Evolutionary conservation across 257 asterid genomes (phyloP).

Genomic region (Verbascum thapsus): DNA sequence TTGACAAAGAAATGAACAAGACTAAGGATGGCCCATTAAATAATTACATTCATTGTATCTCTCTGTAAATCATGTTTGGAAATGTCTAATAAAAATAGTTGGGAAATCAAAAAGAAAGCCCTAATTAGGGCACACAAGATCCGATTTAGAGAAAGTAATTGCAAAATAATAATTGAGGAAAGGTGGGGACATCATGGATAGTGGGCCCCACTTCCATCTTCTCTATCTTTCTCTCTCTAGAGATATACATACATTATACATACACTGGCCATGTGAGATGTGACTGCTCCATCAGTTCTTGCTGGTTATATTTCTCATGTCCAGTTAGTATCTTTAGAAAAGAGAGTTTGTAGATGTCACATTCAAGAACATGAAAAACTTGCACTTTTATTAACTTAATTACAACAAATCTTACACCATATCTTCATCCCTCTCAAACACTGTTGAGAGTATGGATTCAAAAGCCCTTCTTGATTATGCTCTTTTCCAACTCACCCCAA

Average conservation of each 20-base stretch:
- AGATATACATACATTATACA: too few species aligned
- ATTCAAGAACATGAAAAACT: conserved; percentile 44
- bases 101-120: background rate
- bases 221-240: conserved; percentile 20
- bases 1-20: too few species aligned
- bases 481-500: conserved; percentile 81
- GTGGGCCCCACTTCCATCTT: conserved; percentile 31
- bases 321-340: conserved; percentile 55
- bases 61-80: too few species aligned
- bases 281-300: conserved; percentile 58
- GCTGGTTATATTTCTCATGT: conserved; percentile 72
- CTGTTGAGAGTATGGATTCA: conserved; percentile 59
- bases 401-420: conserved; percentile 26
- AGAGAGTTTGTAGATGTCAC: conserved; percentile 39
- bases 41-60: too few species aligned
- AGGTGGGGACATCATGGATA: conserved; percentile 31
- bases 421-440: conserved; percentile 27
- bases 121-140: too few species aligned
- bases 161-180: conserved; percentile 39
- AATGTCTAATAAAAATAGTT: too few species aligned
- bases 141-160: conserved; percentile 33
- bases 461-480: conserved; percentile 71
- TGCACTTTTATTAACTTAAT: conserved; percentile 12
- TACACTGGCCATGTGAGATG: conserved; percentile 72
- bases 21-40: too few species aligned